Conservation (phyloP, 1,284 basidiomycete species). For the Malassezia japonica region DNA sequence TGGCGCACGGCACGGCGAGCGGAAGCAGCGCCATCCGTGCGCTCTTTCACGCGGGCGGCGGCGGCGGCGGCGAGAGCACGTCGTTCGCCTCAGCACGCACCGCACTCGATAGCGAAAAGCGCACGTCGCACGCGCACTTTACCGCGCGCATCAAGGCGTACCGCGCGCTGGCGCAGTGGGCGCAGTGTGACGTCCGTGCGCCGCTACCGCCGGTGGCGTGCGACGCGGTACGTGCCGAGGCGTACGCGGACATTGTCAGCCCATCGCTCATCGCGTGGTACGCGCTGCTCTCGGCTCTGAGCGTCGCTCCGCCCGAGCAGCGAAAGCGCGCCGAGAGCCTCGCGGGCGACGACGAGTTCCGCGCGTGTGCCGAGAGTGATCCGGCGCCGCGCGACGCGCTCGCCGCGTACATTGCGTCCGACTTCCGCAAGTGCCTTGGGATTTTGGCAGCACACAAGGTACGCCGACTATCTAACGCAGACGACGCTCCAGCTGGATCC, state of each 20-base stretch:
- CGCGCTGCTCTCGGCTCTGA: slow-evolving; percentile 8
- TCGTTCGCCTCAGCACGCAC: not conserved
- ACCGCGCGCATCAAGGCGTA: slow-evolving; percentile 5
- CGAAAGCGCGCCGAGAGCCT: not conserved
- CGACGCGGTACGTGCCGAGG: not conserved
- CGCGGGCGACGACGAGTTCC: not conserved
- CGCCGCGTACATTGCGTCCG: slow-evolving; percentile 4
- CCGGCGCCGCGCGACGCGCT: slow-evolving; percentile 6
- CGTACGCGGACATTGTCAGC: slow-evolving; percentile 5
- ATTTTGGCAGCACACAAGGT: slow-evolving; percentile 10
- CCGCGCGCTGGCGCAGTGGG: slow-evolving; percentile 16
- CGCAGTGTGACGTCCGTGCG: slow-evolving; percentile 30
- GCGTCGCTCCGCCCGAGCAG: not conserved
- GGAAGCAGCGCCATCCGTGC: slow-evolving; percentile 41
- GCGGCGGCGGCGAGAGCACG: not conserved
- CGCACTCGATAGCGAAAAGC: not conserved
- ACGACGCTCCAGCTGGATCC: slow-evolving; percentile 68
- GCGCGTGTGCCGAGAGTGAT: not conserved
- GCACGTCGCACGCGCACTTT: not conserved
- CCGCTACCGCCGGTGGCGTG: slow-evolving; percentile 1
- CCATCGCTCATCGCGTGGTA: slow-evolving; percentile 9
- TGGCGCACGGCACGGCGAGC: slow-evolving; percentile 17
- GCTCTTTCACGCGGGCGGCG: slow-evolving; percentile 43
- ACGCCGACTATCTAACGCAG: too few relatives aligned
- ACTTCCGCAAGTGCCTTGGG: slow-evolving; percentile 12